These are phyloP conservation scores for Kwoniella sp. DNA, from an alignment of 768 basidiomycete genomes.

Conservation along the genomic window DNA sequence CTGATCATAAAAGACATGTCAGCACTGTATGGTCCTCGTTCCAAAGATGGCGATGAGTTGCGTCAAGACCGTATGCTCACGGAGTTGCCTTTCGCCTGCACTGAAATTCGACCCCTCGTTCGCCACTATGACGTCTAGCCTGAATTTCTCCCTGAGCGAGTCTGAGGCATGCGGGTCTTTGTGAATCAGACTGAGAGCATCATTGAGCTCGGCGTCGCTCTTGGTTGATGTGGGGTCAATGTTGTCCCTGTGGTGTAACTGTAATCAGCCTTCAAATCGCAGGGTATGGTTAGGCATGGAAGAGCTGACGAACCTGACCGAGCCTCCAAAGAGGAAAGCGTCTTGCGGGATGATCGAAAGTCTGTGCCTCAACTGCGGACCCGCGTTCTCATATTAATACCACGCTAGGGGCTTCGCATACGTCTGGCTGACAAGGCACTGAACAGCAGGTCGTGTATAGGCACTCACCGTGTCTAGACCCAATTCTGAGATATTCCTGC, in stretches of 20 bases:
- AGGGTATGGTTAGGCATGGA: background rate
- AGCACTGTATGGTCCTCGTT: background rate
- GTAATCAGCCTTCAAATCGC: background rate
- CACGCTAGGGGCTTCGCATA: too few relatives aligned
- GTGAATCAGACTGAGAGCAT: conserved; percentile 66
- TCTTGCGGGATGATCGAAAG: conserved; percentile 74
- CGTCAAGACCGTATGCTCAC: conserved; percentile 27
- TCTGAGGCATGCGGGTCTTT: conserved; percentile 48
- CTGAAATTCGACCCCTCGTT: conserved; percentile 71
- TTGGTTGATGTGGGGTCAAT: conserved; percentile 62
- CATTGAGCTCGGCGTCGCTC: conserved; percentile 67
- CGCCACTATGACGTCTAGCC: conserved; percentile 64
- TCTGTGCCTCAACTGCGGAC: conserved; percentile 59
- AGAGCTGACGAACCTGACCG: conserved; percentile 28
- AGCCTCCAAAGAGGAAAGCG: conserved; percentile 60
- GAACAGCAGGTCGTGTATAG: too few relatives aligned
- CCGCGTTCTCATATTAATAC: too few relatives aligned
- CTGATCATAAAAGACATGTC: conserved; percentile 14
- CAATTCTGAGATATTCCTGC: conserved; percentile 58
- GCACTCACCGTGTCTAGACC: conserved; percentile 62
- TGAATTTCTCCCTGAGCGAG: conserved; percentile 65
- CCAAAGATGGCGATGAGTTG: background rate
- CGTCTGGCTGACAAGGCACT: too few relatives aligned
- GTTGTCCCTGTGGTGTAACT: conserved; percentile 54
- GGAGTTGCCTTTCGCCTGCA: conserved; percentile 67